Base-by-base conservation (phyloP, 306 rosid species). In the Inga laurina region DNA sequence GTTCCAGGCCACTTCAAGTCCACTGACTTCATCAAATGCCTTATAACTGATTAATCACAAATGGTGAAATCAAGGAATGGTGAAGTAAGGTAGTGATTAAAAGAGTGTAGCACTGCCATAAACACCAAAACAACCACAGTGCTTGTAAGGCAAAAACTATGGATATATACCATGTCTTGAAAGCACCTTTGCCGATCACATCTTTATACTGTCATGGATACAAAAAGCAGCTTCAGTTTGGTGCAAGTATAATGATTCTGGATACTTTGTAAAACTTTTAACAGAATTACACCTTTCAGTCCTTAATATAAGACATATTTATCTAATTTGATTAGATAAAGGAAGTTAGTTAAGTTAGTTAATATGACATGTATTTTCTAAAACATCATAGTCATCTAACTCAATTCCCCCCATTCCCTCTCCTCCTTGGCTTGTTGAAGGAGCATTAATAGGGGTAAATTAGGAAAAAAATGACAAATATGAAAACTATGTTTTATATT, bases 1-100 rank as follows among this genome's bases (percentile, higher is more conserved):
- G 86, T 90, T 86, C 98, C 98, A 94, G 5, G 97, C 98, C 70
- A 94, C 97, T 88, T 94, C 98, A 67, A 92, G 86, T 75, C 98
- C 98, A 87, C 88, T 85, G 41, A 90, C 90, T 80, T 92, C 96
- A 83, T 94, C 98, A 72, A 94, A 94, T 70, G 97, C 98, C 89
- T 84, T 94, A 75, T 88, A 94, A 82, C 98, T 94, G 82, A 77
- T 87, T 45, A 27, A 66, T 66, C 72, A 74, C 69, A 84, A 51
- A 79, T 78, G 51, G 84, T 12, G 13, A 74, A 69, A 57, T 46
- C 13, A 68, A 3, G 22, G 12, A 41, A 66, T 19, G 62, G 44
- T 3, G 13, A 68, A 44, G 72, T 27, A 43, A 71, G 15, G 59
- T 65, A 54, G 30, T 30, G 21, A 9, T 48, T 10, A 21, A 61